Evolutionary conservation across 2,329 filamentous ascomycete species (phyloP).

Genomic region (Eutypa lata): DNA sequence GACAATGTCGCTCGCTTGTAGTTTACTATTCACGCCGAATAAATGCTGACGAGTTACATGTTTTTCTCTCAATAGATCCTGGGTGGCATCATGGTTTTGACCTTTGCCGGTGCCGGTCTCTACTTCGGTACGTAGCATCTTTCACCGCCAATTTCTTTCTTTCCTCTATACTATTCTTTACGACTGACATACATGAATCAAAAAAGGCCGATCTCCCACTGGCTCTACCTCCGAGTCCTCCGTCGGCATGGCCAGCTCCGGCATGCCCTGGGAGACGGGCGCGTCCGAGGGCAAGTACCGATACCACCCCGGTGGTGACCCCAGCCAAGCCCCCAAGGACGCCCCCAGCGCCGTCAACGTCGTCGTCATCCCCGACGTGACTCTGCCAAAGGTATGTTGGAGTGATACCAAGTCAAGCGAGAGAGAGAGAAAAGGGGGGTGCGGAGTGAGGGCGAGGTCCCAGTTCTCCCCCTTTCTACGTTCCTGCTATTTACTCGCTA

Average conservation of each 20-base stretch:
- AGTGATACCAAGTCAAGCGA: no score
- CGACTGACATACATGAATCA: background rate
- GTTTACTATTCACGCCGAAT: no score
- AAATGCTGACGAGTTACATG: slow-evolving; percentile 13
- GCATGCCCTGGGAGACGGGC: slow-evolving; percentile 88
- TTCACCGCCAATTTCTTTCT: no score
- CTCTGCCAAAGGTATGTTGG: slow-evolving; percentile 79
- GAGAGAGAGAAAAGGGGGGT: no score
- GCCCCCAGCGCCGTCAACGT: slow-evolving; percentile 94
- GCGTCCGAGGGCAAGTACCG: slow-evolving; percentile 64
- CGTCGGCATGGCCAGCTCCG: slow-evolving; percentile 69
- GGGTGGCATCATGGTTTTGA: slow-evolving; percentile 83
- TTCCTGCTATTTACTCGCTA: no score
- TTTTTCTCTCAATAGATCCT: slow-evolving; percentile 63
- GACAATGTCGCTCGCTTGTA: no score
- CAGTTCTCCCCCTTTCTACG: no score
- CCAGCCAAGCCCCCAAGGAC: slow-evolving; percentile 71
- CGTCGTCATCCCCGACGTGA: slow-evolving; percentile 91
- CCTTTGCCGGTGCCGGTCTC: slow-evolving; percentile 85
- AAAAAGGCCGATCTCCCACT: slow-evolving; percentile 78
- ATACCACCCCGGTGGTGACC: slow-evolving; percentile 84
- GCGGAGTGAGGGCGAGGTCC: no score
- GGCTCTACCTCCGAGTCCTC: slow-evolving; percentile 75
- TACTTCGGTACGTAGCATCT: slow-evolving; percentile 65
- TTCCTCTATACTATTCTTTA: no score